These are phyloP conservation scores for Penicillium flavigenum DNA, from an alignment of 495 filamentous ascomycete genomes.

Conservation along the genomic window DNA sequence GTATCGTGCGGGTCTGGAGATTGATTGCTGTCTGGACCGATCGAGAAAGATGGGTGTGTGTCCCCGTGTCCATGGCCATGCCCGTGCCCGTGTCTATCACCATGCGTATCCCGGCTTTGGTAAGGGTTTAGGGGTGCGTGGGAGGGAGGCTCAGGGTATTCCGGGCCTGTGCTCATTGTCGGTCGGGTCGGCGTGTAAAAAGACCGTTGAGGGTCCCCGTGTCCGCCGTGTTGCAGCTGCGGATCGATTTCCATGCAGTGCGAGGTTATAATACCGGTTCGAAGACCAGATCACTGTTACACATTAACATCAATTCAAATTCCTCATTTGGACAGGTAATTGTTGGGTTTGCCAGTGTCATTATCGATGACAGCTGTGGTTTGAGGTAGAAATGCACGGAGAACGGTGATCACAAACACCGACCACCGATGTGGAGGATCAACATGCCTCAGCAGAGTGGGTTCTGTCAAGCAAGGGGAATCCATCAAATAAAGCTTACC, in stretches of 20 bases:
- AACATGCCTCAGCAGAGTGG: constrained; percentile 4
- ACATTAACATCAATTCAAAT: neutral
- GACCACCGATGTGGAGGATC: constrained; percentile 23
- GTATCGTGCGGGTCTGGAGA: constrained; percentile 39
- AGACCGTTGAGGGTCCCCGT: constrained; percentile 19
- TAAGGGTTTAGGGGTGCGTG: constrained; percentile 18
- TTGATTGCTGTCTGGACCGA: constrained; percentile 11
- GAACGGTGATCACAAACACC: constrained; percentile 27
- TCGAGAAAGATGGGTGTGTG: neutral
- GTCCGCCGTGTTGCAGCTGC: constrained; percentile 25
- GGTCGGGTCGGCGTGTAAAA: constrained; percentile 19
- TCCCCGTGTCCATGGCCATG: neutral
- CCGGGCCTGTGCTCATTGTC: constrained; percentile 16
- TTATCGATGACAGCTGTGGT: neutral
- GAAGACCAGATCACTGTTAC: neutral
- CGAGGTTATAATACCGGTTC: constrained; percentile 10
- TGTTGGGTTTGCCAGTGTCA: neutral
- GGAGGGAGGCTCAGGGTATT: constrained; percentile 36
- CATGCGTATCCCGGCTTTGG: neutral
- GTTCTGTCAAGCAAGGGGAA: neutral
- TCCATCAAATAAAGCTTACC: neutral
- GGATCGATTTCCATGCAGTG: constrained; percentile 39
- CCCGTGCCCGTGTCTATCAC: neutral
- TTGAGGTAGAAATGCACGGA: constrained; percentile 9
- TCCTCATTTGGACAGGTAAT: neutral